Percentiles rank a stretch among this genome's conserved stretches.
Evolutionary conservation across 2,329 filamentous ascomycete genomes (phyloP).

Genomic region (Epichloe hybrida): DNA sequence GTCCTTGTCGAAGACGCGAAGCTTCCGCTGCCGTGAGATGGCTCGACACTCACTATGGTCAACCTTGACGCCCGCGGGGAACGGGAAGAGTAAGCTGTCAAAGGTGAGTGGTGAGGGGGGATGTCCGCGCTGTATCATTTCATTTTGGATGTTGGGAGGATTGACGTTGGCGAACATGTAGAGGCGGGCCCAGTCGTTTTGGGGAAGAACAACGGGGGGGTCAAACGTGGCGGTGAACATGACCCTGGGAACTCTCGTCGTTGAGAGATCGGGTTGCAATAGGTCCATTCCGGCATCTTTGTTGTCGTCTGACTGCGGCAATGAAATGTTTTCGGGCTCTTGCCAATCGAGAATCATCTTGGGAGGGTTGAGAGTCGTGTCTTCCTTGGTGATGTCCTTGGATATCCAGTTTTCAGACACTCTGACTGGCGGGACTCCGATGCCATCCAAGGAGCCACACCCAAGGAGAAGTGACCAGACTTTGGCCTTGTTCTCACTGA

Average conservation of each 20-base stretch:
- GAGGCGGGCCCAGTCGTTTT: constrained; percentile 48
- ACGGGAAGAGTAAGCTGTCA: constrained; percentile 44
- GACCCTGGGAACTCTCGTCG: constrained; percentile 50
- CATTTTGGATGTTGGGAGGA: constrained; percentile 22
- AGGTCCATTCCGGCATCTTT: constrained; percentile 39
- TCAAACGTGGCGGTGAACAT: constrained; percentile 64
- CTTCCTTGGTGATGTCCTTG: constrained; percentile 46
- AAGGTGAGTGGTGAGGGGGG: constrained; percentile 30
- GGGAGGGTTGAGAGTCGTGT: constrained; percentile 28
- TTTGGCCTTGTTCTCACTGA: constrained; percentile 29
- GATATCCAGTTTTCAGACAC: constrained; percentile 65
- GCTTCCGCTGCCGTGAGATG: constrained; percentile 33
- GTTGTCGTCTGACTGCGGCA: constrained; percentile 32
- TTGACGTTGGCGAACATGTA: constrained; percentile 41
- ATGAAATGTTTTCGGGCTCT: constrained; percentile 52
- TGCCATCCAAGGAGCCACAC: constrained; percentile 36
- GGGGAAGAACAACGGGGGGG: constrained; percentile 55
- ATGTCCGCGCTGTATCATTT: constrained; percentile 17
- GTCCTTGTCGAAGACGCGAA: constrained; percentile 28
- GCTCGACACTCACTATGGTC: constrained; percentile 45
- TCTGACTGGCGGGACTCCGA: constrained; percentile 46
- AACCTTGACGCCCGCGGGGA: constrained; percentile 32
- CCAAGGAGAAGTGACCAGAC: constrained; percentile 58
- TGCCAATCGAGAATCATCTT: constrained; percentile 52
- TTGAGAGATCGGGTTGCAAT: constrained; percentile 31